Percentiles rank a stretch among this genome's conserved stretches.
These are phyloP conservation scores for Phalaenopsis aphrodite DNA, from an alignment of 106 monocot genomes.

Conservation along the genomic window DNA sequence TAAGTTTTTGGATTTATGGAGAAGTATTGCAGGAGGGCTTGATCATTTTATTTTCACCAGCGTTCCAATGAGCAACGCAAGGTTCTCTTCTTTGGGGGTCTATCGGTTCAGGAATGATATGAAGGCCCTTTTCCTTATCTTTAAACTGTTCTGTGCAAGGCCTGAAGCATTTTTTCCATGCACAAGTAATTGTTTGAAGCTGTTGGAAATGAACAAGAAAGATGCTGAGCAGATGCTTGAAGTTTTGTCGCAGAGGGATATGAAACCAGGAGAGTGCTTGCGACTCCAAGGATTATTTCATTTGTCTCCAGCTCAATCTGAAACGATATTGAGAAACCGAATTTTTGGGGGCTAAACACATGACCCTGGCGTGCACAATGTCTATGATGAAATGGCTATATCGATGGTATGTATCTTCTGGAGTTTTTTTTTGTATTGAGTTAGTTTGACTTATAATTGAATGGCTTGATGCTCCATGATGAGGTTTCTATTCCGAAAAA, in stretches of 20 bases:
- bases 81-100: slow-evolving; percentile 33
- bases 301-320: slow-evolving; percentile 33
- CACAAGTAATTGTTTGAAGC: slow-evolving; percentile 41
- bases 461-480: too few relatives aligned
- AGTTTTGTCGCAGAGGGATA: slow-evolving; percentile 9
- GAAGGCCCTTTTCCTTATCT: slow-evolving; percentile 42
- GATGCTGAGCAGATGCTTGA: slow-evolving; percentile 26
- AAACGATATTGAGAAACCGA: slow-evolving; percentile 36
- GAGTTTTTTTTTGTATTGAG: too few relatives aligned
- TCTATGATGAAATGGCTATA: background rate
- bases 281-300: slow-evolving; percentile 25
- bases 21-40: slow-evolving; percentile 55
- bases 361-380: background rate
- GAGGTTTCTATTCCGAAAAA: too few relatives aligned
- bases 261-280: slow-evolving; percentile 2
- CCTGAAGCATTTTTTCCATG: slow-evolving; percentile 69
- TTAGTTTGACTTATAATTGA: too few relatives aligned
- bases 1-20: slow-evolving; percentile 72
- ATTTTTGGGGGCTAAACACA: slow-evolving; percentile 7
- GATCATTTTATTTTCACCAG: slow-evolving; percentile 71
- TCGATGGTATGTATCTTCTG: background rate
- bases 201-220: slow-evolving; percentile 22
- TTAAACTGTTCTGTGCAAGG: slow-evolving; percentile 53
- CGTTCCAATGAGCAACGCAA: slow-evolving; percentile 26
- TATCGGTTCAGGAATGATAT: slow-evolving; percentile 53